Conservation (phyloP, 495 filamentous ascomycete species). For the Lophiostoma macrostomum region DNA sequence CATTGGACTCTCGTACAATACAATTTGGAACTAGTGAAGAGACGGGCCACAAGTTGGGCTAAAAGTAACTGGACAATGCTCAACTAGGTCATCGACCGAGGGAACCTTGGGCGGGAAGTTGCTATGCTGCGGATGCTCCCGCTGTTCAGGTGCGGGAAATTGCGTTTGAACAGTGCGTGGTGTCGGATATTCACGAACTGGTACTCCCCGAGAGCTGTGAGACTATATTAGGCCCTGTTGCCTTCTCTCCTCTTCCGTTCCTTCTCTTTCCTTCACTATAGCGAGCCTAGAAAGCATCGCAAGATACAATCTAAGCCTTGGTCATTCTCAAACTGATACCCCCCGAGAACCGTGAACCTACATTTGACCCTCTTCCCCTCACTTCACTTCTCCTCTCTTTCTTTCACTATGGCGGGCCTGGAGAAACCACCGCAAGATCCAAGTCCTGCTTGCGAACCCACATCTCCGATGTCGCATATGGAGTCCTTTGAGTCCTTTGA, state of each 20-base stretch:
- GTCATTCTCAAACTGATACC: conserved; percentile 7
- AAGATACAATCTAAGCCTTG: conserved; percentile 7
- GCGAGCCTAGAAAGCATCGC: conserved; percentile 6
- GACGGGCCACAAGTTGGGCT: background rate
- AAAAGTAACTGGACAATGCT: conserved; percentile 5
- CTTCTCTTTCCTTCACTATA: conserved; percentile 7
- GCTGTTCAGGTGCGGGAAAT: conserved; percentile 1
- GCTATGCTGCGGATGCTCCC: conserved; percentile 1
- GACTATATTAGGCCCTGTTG: conserved; percentile 6
- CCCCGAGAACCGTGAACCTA: conserved; percentile 6
- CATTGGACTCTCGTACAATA: conserved; percentile 3
- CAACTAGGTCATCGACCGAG: background rate
- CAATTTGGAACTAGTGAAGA: conserved; percentile 3
- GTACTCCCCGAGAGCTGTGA: conserved; percentile 1
- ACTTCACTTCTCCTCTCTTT: conserved; percentile 7
- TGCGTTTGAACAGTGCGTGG: conserved; percentile 3
- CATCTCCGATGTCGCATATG: conserved; percentile 7
- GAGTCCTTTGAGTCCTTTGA: conserved; percentile 6
- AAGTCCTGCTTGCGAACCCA: conserved; percentile 6
- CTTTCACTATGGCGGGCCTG: conserved; percentile 5
- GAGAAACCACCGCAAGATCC: conserved; percentile 6
- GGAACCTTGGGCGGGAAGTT: conserved; percentile 2
- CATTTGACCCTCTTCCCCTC: conserved; percentile 6
- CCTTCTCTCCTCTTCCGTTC: conserved; percentile 6
- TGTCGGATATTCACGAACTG: conserved; percentile 1